These are phyloP conservation scores for Hypsizygus marmoreus DNA, from an alignment of 768 basidiomycete species.

Conservation along the genomic window DNA sequence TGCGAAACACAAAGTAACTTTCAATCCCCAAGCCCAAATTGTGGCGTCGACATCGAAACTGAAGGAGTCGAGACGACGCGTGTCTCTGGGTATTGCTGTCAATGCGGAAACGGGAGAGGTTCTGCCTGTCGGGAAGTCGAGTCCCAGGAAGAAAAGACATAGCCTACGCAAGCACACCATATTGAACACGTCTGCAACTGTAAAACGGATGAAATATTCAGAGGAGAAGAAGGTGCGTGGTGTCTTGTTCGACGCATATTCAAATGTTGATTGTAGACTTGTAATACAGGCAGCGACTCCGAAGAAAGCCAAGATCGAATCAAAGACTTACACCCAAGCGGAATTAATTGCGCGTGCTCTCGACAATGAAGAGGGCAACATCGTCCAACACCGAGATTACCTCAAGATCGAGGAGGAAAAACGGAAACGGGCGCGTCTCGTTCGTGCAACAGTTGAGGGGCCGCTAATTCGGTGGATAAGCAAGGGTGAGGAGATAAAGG, in stretches of 20 bases:
- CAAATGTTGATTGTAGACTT: background rate
- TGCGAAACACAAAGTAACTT: conserved; percentile 64
- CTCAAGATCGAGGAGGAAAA: conserved; percentile 82
- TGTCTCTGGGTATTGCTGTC: conserved; percentile 55
- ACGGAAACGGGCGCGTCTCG: conserved; percentile 64
- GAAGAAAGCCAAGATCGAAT: conserved; percentile 59
- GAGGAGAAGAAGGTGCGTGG: conserved; percentile 58
- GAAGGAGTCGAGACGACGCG: conserved; percentile 46
- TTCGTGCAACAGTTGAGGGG: conserved; percentile 62
- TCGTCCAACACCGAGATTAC: conserved; percentile 76
- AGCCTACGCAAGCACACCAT: conserved; percentile 71
- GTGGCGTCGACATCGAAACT: conserved; percentile 22
- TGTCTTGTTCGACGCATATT: background rate
- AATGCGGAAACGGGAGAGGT: conserved; percentile 66
- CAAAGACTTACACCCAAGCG: conserved; percentile 68
- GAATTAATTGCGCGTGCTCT: conserved; percentile 83
- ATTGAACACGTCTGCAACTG: conserved; percentile 70
- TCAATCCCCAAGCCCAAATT: conserved; percentile 53
- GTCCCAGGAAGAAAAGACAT: conserved; percentile 42
- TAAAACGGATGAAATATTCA: conserved; percentile 62
- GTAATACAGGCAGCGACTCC: conserved; percentile 53
- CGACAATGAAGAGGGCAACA: conserved; percentile 86
- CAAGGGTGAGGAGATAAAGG: conserved; percentile 56
- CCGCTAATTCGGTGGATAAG: conserved; percentile 76
- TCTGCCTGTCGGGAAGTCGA: conserved; percentile 31